Percentiles rank a stretch among this genome's conserved stretches.
Conservation (phyloP, 179 eudicot species). For the Silene noctiflora region DNA sequence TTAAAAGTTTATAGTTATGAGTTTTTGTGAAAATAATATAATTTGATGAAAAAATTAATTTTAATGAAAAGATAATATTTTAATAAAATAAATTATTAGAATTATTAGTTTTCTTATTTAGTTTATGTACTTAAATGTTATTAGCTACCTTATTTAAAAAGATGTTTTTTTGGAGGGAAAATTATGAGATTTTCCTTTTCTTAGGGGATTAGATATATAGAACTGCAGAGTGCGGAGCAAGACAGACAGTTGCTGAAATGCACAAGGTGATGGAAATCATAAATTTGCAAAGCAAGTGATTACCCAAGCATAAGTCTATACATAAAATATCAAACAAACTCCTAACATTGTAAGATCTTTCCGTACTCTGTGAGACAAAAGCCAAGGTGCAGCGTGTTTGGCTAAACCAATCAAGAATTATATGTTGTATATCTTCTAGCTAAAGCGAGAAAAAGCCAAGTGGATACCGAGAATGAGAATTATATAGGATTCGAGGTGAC, state of each 20-base stretch:
- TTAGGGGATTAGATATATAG: too few species aligned
- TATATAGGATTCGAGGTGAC: not conserved
- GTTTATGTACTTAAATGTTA: too few species aligned
- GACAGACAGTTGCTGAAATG: not conserved
- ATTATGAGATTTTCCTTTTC: too few species aligned
- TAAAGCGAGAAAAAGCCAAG: not conserved
- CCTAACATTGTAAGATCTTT: not conserved
- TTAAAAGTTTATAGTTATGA: too few species aligned
- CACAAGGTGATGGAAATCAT: not conserved
- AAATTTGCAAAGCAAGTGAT: not conserved
- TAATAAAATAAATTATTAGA: too few species aligned
- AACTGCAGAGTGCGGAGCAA: not conserved
- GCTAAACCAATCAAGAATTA: not conserved
- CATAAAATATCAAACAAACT: not conserved
- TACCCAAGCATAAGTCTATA: not conserved
- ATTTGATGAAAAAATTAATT: too few species aligned
- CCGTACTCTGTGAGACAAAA: not conserved
- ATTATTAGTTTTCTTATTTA: too few species aligned
- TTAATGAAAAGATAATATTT: too few species aligned
- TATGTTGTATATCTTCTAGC: not conserved
- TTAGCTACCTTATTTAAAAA: too few species aligned
- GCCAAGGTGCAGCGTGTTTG: slow-evolving; percentile 11
- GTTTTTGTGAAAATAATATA: too few species aligned
- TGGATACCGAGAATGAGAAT: not conserved
- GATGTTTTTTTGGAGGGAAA: too few species aligned